phyloP scores from a whole-genome alignment of 208 protist species.

The Crithidia expoeki region DNA sequence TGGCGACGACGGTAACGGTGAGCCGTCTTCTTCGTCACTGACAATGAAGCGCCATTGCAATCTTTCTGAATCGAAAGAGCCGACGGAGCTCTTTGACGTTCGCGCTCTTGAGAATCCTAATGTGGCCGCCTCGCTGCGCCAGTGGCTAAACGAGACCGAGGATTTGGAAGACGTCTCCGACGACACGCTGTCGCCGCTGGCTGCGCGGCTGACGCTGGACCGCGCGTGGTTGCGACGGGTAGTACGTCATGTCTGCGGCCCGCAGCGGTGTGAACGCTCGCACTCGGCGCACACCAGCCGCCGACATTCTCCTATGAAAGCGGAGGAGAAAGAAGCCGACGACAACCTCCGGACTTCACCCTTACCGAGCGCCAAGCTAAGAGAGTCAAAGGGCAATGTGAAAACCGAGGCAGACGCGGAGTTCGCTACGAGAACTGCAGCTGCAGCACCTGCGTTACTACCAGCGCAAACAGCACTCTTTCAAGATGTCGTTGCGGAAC shows the following conservation, averaged over 20 bases:
- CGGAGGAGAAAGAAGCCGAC: neutral
- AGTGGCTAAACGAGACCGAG: conserved; percentile 28
- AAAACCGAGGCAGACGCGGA: neutral
- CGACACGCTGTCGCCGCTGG: conserved; percentile 29
- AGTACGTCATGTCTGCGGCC: neutral
- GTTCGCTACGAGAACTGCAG: neutral
- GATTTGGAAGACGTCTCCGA: conserved; percentile 28
- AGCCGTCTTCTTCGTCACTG: neutral
- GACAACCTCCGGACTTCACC: neutral
- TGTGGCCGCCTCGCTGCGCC: conserved; percentile 14
- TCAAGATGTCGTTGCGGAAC: conserved; percentile 12
- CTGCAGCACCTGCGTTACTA: neutral
- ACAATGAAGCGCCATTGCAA: neutral
- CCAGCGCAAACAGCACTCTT: too few species aligned
- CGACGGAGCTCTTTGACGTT: neutral
- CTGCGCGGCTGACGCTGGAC: conserved; percentile 30
- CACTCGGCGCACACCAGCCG: neutral
- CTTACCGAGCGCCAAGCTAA: neutral
- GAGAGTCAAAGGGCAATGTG: neutral
- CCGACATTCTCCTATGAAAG: neutral
- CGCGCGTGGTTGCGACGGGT: conserved; percentile 18
- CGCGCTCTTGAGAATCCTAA: neutral
- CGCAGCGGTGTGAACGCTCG: neutral
- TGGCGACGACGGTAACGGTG: neutral
- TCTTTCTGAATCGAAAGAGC: neutral